Percentiles rank a stretch among this genome's conserved stretches.
phyloP scores from a whole-genome alignment of 225 moss, liverwort and hornwort genomes.

The Bryoerythrophyllum caledonicum region DNA sequence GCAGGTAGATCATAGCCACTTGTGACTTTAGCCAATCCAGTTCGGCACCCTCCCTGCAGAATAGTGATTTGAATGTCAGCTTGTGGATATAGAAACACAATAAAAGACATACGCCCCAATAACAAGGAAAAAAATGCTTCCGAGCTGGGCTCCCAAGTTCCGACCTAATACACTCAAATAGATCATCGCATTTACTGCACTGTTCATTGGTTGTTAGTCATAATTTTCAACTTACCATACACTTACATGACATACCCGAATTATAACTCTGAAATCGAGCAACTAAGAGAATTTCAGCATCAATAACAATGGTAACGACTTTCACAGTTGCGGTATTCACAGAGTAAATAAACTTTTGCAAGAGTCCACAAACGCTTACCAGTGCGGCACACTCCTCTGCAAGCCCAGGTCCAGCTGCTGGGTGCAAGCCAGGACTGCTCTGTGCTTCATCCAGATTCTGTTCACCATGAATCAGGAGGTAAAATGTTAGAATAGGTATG shows the following conservation, averaged over 20 bases:
- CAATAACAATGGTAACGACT: background rate
- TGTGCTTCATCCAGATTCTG: constrained; percentile 97
- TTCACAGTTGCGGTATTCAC: constrained; percentile 5
- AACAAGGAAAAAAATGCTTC: background rate
- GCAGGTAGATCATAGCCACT: constrained; percentile 96
- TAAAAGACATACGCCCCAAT: background rate
- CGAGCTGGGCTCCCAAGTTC: no score
- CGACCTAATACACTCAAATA: constrained; percentile 1
- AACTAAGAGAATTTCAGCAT: constrained; percentile 1
- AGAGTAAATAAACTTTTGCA: background rate
- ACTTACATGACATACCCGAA: background rate
- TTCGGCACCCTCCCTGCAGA: constrained; percentile 93
- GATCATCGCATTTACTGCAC: constrained; percentile 13
- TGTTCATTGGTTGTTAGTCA: background rate
- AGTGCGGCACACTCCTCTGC: constrained; percentile 94
- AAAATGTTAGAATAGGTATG: background rate
- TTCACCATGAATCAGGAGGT: constrained; percentile 17
- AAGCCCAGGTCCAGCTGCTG: constrained; percentile 97
- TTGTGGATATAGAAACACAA: constrained; percentile 1
- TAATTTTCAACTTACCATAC: background rate
- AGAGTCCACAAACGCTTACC: constrained; percentile 47
- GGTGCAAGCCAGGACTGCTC: constrained; percentile 94
- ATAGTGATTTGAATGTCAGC: constrained; percentile 6
- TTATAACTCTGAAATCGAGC: background rate
- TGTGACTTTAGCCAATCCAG: constrained; percentile 95